phyloP scores from a whole-genome alignment of 768 basidiomycete genomes.

The Suillus fuscotomentosus region DNA sequence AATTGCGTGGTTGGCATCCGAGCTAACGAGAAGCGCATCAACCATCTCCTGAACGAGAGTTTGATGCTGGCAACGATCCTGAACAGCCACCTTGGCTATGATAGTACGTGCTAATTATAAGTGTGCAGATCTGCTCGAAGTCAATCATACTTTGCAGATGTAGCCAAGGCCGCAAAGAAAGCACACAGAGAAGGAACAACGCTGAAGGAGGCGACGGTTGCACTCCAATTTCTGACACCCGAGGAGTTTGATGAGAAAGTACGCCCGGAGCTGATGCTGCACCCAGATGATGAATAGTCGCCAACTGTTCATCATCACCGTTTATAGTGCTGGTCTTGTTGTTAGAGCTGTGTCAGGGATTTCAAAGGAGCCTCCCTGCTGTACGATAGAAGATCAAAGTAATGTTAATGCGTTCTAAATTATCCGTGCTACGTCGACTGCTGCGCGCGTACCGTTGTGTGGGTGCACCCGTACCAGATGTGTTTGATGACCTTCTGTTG shows the following conservation, averaged over 20 bases:
- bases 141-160: conserved; percentile 53
- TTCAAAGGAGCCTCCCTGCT: not conserved
- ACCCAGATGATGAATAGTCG: conserved; percentile 53
- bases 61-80: conserved; percentile 98
- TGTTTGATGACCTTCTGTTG: not conserved
- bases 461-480: not conserved
- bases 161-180: conserved; percentile 98
- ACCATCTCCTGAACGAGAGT: conserved; percentile 86
- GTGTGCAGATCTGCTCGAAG: not conserved
- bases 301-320: not conserved
- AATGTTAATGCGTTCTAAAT: not conserved
- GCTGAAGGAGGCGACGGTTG: conserved; percentile 90
- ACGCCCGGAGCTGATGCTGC: conserved; percentile 86
- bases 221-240: conserved; percentile 78
- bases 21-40: conserved; percentile 94
- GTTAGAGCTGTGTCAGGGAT: not conserved
- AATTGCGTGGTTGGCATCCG: conserved; percentile 96
- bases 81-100: conserved; percentile 95
- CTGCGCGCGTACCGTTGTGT: not conserved
- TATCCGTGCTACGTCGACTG: not conserved
- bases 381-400: not conserved
- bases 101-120: conserved; percentile 60
- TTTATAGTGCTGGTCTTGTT: too few species aligned
- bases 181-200: conserved; percentile 99
- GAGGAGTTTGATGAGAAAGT: conserved; percentile 97